Evolutionary conservation across 179 eudicot genomes (phyloP).

Genomic region (Heliamphora pulchella): DNA sequence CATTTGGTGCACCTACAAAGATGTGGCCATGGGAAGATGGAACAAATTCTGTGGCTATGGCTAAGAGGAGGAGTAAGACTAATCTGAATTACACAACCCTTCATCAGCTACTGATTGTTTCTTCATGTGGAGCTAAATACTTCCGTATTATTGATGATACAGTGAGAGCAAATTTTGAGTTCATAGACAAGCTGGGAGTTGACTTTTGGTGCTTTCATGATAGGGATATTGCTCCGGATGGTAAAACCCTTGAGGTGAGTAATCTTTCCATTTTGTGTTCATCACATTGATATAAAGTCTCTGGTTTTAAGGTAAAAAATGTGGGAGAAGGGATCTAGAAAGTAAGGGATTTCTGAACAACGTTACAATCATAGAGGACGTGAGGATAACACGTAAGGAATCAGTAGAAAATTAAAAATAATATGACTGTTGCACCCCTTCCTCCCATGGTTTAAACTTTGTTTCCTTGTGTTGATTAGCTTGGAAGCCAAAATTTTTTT

Average conservation of each 20-base stretch:
- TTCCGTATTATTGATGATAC: constrained; percentile 24
- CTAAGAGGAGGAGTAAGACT: constrained; percentile 88
- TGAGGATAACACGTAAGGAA: not conserved
- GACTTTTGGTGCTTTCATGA: constrained; percentile 98
- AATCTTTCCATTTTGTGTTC: not conserved
- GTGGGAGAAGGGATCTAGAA: not conserved
- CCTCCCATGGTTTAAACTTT: not conserved
- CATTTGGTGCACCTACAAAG: constrained; percentile 90
- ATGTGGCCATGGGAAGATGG: constrained; percentile 99
- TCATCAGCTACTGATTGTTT: not conserved
- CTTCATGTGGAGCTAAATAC: not conserved
- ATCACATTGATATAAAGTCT: not conserved
- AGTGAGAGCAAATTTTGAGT: constrained; percentile 99
- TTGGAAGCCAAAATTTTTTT: not conserved
- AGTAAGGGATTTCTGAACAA: not conserved
- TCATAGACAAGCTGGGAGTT: constrained; percentile 87
- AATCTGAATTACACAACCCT: not conserved
- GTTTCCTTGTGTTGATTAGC: not conserved
- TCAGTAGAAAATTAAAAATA: not conserved
- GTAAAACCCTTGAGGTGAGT: constrained; percentile 65
- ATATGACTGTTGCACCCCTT: too few relatives aligned
- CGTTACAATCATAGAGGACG: not conserved
- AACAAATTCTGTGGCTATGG: constrained; percentile 87
- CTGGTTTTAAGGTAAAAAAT: not conserved
- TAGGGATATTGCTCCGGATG: constrained; percentile 97